These are phyloP conservation scores for Camellia lanceoleosa DNA, from an alignment of 148 eudicot species.

Conservation along the genomic window DNA sequence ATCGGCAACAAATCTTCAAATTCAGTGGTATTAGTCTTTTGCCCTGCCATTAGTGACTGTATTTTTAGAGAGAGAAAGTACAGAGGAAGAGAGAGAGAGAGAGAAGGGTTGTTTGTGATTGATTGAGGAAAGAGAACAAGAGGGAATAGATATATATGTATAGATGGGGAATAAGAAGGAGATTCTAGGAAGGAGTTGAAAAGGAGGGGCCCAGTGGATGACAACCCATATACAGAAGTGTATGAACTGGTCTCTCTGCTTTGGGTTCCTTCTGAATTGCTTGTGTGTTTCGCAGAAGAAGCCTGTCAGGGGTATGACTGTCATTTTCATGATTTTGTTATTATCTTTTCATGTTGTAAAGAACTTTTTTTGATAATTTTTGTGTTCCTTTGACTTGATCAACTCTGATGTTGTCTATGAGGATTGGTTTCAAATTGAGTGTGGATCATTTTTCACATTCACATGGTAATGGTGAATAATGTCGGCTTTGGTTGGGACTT, in stretches of 20 bases:
- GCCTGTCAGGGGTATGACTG: neutral
- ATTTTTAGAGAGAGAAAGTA: neutral
- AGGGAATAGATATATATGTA: neutral
- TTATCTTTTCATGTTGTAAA: neutral
- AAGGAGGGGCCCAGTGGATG: neutral
- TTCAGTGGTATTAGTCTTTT: neutral
- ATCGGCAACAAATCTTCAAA: conserved; percentile 48
- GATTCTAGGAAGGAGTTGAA: conserved; percentile 9
- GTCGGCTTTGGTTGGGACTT: no score
- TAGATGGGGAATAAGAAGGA: neutral
- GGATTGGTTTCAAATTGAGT: no score
- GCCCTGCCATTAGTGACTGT: conserved; percentile 9
- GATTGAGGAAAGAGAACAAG: neutral
- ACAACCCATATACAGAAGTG: conserved; percentile 3
- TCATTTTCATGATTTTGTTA: neutral
- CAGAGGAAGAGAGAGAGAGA: neutral
- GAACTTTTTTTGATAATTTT: no score
- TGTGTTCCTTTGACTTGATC: no score
- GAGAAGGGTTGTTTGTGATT: neutral
- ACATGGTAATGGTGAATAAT: no score
- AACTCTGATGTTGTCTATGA: no score
- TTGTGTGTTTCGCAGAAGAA: neutral
- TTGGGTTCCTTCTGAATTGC: neutral
- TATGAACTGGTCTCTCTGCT: no score
- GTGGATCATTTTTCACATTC: no score